Evolutionary conservation across 805 yeast species (phyloP).

Genomic region (Myxozyma neglecta): DNA sequence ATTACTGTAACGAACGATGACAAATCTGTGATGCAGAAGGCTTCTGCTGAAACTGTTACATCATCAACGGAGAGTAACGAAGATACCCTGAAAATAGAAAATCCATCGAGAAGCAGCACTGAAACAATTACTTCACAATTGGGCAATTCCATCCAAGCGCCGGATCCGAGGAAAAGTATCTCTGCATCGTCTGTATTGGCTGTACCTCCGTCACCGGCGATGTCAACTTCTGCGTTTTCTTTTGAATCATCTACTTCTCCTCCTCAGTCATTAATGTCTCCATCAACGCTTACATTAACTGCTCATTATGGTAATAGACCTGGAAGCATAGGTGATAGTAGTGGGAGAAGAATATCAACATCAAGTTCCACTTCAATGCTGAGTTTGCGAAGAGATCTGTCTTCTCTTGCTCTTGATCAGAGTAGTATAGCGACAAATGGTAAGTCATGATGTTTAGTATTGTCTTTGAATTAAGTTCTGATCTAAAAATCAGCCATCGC

Average conservation of each 20-base stretch:
- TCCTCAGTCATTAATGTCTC: conserved; percentile 13
- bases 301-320: conserved; percentile 3
- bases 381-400: conserved; percentile 23
- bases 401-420: conserved; percentile 25
- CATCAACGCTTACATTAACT: conserved; percentile 11
- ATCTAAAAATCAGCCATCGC: conserved; percentile 20
- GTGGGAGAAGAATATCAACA: conserved; percentile 9
- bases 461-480: background rate
- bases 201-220: conserved; percentile 11
- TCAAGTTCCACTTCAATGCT: conserved; percentile 7
- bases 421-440: conserved; percentile 36
- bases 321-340: conserved; percentile 4
- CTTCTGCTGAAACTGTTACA: background rate
- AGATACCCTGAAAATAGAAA: background rate
- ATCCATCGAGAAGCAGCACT: background rate
- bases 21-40: background rate
- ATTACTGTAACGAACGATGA: background rate
- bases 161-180: background rate
- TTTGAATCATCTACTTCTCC: conserved; percentile 11
- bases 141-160: conserved; percentile 2
- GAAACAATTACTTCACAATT: background rate
- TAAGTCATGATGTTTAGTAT: conserved; percentile 8
- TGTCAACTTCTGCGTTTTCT: conserved; percentile 10
- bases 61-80: background rate
- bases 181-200: background rate